Evolutionary conservation across 108 stramenopile genomes (phyloP), one percentile per base, ranked within the genome.

Genomic region (Craspedostauros australis): DNA sequence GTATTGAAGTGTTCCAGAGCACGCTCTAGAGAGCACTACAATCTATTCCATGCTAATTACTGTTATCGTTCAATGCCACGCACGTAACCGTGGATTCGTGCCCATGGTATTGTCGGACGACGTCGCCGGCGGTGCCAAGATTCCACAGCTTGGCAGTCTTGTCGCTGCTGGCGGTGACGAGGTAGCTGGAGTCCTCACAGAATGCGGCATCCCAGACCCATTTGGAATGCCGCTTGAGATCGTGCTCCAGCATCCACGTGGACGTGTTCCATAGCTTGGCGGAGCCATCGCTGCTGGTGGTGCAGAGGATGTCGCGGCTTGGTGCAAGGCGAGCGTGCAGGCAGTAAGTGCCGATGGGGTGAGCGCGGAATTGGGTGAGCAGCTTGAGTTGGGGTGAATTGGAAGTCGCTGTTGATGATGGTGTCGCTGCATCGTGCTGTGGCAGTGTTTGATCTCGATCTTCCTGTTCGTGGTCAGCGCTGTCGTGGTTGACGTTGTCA

Each of bases 201-300:
- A 97, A 99, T 14, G 77, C 95, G 12, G 95, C 93, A 63, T 98
- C 95, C 91, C 95, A 95, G 5, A 98, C 97, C 97, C 97, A 98
- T 39, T 91, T 80, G 24, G 76, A 33, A 49, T 96, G 95, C 27
- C 87, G 63, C 4, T 64, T 41, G 14, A 98, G 62, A 4, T 83
- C 78, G 23, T 83, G 80, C 26, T 77, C 70, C 16, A 91, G 64
- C 47, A 80, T 62, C 86, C 91, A 94, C 11, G 87, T 86, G 0
- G 68, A 47, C 7, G 88, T 83, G 54, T 90, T 80, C 80, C 88
- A 97, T 18, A 97, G 55, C 60, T 88, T 82, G 12, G 91, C 93
- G 9, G 93, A 91, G 34, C 81, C 76, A 62, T 99, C 96, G 3
- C 84, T 79, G 19, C 90, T 74, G 7, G 96, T 96, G 0, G 98